Conservation (phyloP, 2,329 filamentous ascomycete species). For the Cercospora sp. region DNA sequence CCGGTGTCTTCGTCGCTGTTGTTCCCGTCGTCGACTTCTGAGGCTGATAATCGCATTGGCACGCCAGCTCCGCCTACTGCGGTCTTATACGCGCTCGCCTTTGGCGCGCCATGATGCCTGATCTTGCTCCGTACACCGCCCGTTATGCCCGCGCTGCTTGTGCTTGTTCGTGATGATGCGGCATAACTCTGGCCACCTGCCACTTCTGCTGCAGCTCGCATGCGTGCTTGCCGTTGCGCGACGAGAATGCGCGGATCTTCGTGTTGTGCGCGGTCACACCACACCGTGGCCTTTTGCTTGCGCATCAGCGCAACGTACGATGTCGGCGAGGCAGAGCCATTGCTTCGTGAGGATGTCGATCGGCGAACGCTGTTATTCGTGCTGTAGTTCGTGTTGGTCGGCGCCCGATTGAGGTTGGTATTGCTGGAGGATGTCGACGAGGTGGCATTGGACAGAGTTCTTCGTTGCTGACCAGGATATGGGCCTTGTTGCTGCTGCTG, state of each 20-base stretch:
- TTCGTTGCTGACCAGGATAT: conserved; percentile 40
- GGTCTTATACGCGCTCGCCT: conserved; percentile 74
- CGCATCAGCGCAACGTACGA: conserved; percentile 94
- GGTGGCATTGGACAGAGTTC: conserved; percentile 68
- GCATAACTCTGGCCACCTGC: conserved; percentile 57
- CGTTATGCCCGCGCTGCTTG: conserved; percentile 41
- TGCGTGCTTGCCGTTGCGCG: conserved; percentile 82
- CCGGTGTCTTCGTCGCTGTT: conserved; percentile 73
- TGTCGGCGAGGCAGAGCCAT: conserved; percentile 57
- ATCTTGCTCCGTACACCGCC: conserved; percentile 76
- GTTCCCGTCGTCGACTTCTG: conserved; percentile 79
- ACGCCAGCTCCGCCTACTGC: conserved; percentile 75
- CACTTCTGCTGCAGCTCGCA: conserved; percentile 81
- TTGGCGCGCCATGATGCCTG: conserved; percentile 78
- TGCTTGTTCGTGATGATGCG: conserved; percentile 31
- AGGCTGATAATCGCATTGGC: conserved; percentile 88
- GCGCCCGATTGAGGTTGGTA: conserved; percentile 48
- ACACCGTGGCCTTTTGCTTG: conserved; percentile 96
- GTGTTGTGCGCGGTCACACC: conserved; percentile 91
- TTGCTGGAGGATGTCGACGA: conserved; percentile 66
- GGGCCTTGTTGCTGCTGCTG: conserved; percentile 18
- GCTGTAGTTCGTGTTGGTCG: conserved; percentile 42
- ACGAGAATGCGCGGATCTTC: conserved; percentile 84
- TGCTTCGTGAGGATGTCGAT: conserved; percentile 77
- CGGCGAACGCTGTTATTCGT: conserved; percentile 56